Evolutionary conservation across 805 yeast species (phyloP), one percentile per base, ranked within the genome.

Genomic region (Kluyveromyces aestuarii): DNA sequence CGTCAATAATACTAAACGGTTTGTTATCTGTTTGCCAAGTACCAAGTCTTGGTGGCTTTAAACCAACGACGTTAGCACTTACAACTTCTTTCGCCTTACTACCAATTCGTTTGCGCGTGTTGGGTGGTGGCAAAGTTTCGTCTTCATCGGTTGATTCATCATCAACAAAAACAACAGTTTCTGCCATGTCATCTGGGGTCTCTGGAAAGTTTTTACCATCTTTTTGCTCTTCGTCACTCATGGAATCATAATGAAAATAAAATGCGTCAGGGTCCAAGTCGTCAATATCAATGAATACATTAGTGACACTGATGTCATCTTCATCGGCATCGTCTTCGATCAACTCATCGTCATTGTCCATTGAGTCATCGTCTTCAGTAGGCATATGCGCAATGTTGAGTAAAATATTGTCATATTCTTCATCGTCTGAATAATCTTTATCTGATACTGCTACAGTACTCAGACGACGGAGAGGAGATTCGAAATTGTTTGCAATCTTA

Each of bases 121-220:
- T 60, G 6, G 84, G 80, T 2, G 81, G 81, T 5, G 97, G 96
- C 41, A 91, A 67, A 16, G 82, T 75, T n/a, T 79, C 76, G 61
- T 91, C 98, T 53, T 88, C 96, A 64, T 91, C 99, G 0, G 99
- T 93, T 14, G 95, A 87, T 57, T 90, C 96, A 40, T 93, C 96
- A 55, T 85, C 83, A 48, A 77, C 78, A 53, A 63, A 71, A 10
- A 56, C 55, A 5, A 66, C 66, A 11, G 67, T 59, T 40, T 67
- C 68, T 18, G 56, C 41, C 18, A 62, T 65, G 30, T 64, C 62
- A 27, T 51, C 61, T 13, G 57, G 55, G 8, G 43, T 47, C 8
- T 53, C 52, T 8, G 47, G 39, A 36, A 33, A 43, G 25, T 27
- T 18, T 36, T 50, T 56, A 21, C 47, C 41, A 25, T 54, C 53